These are phyloP conservation scores for Xylaria acuta DNA, from an alignment of 495 filamentous ascomycete species.

Conservation along the genomic window DNA sequence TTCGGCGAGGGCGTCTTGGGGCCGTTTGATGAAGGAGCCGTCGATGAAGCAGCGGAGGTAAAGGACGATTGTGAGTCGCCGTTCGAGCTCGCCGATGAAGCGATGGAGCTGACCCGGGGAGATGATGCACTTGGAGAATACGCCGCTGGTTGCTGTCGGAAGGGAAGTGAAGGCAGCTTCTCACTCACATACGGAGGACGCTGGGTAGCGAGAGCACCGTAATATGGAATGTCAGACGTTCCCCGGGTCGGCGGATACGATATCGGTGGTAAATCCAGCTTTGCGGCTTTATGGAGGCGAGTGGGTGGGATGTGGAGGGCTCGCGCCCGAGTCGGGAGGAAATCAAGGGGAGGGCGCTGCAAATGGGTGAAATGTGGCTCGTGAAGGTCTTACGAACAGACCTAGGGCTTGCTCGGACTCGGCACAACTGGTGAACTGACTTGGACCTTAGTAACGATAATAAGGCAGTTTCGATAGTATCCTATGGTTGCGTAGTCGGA, in stretches of 20 bases:
- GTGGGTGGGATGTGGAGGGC: constrained; percentile 21
- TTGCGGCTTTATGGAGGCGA: constrained; percentile 70
- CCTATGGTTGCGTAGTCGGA: background rate
- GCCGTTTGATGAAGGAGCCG: constrained; percentile 58
- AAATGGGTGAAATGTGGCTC: background rate
- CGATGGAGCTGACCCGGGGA: constrained; percentile 72
- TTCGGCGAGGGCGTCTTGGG: constrained; percentile 64
- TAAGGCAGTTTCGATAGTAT: background rate
- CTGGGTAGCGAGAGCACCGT: constrained; percentile 73
- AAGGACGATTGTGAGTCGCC: constrained; percentile 59
- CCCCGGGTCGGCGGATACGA: constrained; percentile 90
- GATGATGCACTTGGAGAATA: constrained; percentile 71
- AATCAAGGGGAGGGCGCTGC: background rate
- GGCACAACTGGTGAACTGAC: background rate
- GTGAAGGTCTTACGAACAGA: background rate
- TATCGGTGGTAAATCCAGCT: constrained; percentile 97
- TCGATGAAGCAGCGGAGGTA: constrained; percentile 61
- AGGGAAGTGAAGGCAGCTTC: constrained; percentile 76
- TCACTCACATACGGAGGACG: constrained; percentile 72
- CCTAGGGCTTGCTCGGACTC: background rate
- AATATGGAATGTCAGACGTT: constrained; percentile 78
- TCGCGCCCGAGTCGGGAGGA: background rate
- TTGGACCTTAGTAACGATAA: background rate
- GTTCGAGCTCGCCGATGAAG: constrained; percentile 61
- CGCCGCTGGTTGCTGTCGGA: constrained; percentile 67